These are phyloP conservation scores for Trichoderma atrobrunneum DNA, from an alignment of 2,329 filamentous ascomycete genomes.

Conservation along the genomic window DNA sequence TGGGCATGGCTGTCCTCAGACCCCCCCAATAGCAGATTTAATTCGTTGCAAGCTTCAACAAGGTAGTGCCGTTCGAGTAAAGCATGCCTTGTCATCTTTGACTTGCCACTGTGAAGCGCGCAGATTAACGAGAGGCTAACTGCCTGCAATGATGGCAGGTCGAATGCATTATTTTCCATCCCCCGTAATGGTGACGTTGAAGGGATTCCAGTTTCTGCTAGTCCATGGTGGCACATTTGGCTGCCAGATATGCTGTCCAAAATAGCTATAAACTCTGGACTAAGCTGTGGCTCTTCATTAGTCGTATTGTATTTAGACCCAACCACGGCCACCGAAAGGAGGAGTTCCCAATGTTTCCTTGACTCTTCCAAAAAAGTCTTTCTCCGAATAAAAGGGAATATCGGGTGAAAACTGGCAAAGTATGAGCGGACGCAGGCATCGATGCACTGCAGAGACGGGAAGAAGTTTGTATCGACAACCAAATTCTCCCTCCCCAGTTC, in stretches of 20 bases:
- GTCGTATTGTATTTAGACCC: background rate
- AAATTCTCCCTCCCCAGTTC: background rate
- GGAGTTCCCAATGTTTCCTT: background rate
- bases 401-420: background rate
- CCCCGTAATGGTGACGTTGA: background rate
- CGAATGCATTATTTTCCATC: too few species aligned
- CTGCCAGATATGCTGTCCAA: background rate
- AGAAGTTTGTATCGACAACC: background rate
- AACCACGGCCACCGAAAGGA: background rate
- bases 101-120: background rate
- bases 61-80: background rate
- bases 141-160: background rate
- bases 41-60: background rate
- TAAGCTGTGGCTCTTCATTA: background rate
- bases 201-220: background rate
- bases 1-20: background rate
- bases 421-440: background rate
- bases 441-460: background rate
- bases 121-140: background rate
- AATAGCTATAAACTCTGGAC: background rate
- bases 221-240: background rate
- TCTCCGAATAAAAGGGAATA: background rate
- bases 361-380: background rate
- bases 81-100: background rate
- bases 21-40: background rate